These are phyloP conservation scores for Arthroderma sp. DNA, from an alignment of 2,329 filamentous ascomycete species.

Conservation along the genomic window DNA sequence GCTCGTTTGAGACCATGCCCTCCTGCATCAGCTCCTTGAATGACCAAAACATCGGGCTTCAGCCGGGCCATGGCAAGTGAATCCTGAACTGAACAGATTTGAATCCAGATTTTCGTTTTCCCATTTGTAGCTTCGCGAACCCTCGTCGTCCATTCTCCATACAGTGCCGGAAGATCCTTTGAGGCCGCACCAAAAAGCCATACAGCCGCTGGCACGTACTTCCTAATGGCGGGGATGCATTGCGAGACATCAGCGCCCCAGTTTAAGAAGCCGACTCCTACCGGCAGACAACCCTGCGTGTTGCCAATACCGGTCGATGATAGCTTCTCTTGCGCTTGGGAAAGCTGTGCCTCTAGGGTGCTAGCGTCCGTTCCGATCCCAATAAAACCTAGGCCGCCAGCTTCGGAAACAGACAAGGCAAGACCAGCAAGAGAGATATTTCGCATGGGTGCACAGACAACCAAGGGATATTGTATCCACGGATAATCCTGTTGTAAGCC, in stretches of 20 bases:
- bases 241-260: conserved; percentile 23
- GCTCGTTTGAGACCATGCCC: conserved; percentile 38
- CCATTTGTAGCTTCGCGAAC: conserved; percentile 27
- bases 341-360: conserved; percentile 18
- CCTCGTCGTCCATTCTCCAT: conserved; percentile 25
- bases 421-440: conserved; percentile 45
- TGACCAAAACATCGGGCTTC: conserved; percentile 38
- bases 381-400: conserved; percentile 44
- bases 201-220: conserved; percentile 24
- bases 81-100: conserved; percentile 38
- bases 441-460: conserved; percentile 57
- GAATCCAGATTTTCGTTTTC: conserved; percentile 39
- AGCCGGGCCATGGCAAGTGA: conserved; percentile 20
- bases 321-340: conserved; percentile 16
- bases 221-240: conserved; percentile 18
- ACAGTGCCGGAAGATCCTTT: conserved; percentile 15
- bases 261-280: conserved; percentile 29
- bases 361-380: conserved; percentile 40
- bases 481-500: conserved; percentile 33
- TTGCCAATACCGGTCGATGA: neutral
- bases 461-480: conserved; percentile 45
- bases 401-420: conserved; percentile 46
- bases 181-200: conserved; percentile 28
- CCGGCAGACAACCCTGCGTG: conserved; percentile 18
- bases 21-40: conserved; percentile 43